These are phyloP conservation scores for Eleusine coracana DNA, from an alignment of 176 grass and related monocot species.

Conservation along the genomic window DNA sequence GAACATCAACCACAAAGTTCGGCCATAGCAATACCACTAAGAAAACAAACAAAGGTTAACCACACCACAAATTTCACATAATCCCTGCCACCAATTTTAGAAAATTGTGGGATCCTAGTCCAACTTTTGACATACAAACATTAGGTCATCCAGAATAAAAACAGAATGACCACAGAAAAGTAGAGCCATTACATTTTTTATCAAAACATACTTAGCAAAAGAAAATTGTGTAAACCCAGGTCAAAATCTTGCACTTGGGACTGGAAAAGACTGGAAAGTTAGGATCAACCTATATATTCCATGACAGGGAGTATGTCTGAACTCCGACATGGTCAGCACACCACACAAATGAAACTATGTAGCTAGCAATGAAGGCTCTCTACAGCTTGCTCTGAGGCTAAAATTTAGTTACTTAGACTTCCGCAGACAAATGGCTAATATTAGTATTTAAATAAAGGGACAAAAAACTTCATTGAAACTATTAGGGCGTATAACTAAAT, in stretches of 20 bases:
- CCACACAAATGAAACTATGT: not conserved
- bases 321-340: not conserved
- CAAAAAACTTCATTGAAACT: constrained; percentile 3
- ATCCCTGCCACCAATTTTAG: not conserved
- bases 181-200: not conserved
- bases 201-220: not conserved
- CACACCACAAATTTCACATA: not conserved
- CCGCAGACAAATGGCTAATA: not conserved
- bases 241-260: not conserved
- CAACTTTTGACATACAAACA: not conserved
- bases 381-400: not conserved
- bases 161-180: not conserved
- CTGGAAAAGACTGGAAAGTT: not conserved
- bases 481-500: constrained; percentile 12
- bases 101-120: not conserved
- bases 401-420: not conserved
- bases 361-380: not conserved
- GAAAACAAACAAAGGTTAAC: not conserved
- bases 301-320: not conserved
- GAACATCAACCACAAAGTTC: constrained; percentile 30
- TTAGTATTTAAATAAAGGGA: not conserved
- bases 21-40: not conserved
- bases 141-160: not conserved
- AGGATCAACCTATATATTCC: not conserved
- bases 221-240: not conserved